Evolutionary conservation across 2,329 filamentous ascomycete species (phyloP).

Genomic region (Neophaeococcomyces aloes): DNA sequence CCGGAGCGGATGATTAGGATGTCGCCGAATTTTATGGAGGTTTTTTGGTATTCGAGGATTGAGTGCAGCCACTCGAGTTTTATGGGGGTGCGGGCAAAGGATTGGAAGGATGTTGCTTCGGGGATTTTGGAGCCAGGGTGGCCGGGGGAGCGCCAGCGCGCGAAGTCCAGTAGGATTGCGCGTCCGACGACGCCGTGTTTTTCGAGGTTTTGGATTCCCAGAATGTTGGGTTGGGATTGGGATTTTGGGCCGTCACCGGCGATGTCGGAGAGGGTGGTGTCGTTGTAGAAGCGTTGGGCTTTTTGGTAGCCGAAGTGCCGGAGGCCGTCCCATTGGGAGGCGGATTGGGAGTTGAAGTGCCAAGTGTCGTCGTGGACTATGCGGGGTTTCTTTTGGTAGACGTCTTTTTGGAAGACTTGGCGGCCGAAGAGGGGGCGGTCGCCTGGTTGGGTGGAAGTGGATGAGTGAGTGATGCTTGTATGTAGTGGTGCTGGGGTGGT

Average conservation of each 20-base stretch:
- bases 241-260: constrained; percentile 14
- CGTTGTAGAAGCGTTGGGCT: constrained; percentile 20
- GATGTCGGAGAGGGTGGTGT: constrained; percentile 21
- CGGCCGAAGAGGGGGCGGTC: constrained; percentile 28
- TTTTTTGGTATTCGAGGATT: constrained; percentile 18
- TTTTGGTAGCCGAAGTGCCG: constrained; percentile 22
- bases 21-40: constrained; percentile 22
- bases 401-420: constrained; percentile 24
- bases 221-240: constrained; percentile 14
- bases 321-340: constrained; percentile 22
- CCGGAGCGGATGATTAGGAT: constrained; percentile 24
- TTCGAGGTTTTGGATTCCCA: constrained; percentile 26
- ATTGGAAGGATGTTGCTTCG: constrained; percentile 27
- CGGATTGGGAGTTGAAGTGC: constrained; percentile 22
- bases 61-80: constrained; percentile 21
- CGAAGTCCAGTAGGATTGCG: constrained; percentile 40
- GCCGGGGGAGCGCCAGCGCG: constrained; percentile 31
- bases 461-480: neutral
- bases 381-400: constrained; percentile 23
- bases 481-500: neutral
- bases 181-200: constrained; percentile 35
- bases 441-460: neutral
- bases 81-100: constrained; percentile 30
- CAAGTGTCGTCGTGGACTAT: constrained; percentile 23
- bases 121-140: constrained; percentile 13